Percentiles rank a stretch among this genome's conserved stretches.
Evolutionary conservation across 345 rosid genomes (phyloP).

Genomic region (Ceriops tagal): DNA sequence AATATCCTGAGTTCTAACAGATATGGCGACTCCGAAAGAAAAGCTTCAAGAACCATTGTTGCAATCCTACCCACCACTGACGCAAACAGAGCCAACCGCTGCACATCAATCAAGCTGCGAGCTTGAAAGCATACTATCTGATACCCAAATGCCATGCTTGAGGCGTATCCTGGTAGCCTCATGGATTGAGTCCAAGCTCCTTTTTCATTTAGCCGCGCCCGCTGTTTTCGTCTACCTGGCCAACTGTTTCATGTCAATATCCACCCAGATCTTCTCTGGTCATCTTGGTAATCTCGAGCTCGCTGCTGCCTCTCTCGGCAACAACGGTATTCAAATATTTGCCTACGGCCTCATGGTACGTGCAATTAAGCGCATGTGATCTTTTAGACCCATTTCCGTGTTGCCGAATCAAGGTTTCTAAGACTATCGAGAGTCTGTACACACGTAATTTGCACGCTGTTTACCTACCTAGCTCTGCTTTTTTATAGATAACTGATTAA

Average conservation of each 20-base stretch:
- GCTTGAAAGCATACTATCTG: slow-evolving; percentile 48
- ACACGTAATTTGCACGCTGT: too few species aligned
- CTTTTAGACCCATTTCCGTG: too few species aligned
- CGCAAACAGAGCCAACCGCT: too few species aligned
- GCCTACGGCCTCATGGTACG: not conserved
- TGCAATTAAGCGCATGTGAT: too few species aligned
- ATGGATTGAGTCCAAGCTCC: slow-evolving; percentile 42
- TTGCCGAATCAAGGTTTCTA: too few species aligned
- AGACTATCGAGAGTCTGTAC: too few species aligned
- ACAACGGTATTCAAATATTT: not conserved
- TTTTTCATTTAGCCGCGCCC: slow-evolving; percentile 13
- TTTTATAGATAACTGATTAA: too few species aligned
- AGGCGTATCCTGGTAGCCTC: slow-evolving; percentile 40
- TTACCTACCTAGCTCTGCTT: too few species aligned
- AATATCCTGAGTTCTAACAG: too few species aligned
- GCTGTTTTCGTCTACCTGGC: slow-evolving; percentile 14
- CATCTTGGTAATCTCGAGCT: slow-evolving; percentile 11
- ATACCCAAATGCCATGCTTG: slow-evolving; percentile 24
- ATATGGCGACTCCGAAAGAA: too few species aligned
- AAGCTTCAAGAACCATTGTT: too few species aligned
- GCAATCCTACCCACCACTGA: too few species aligned
- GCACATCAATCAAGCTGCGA: not conserved
- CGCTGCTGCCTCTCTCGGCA: not conserved
- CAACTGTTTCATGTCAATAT: slow-evolving; percentile 10
- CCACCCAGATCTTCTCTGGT: slow-evolving; percentile 16